Base-by-base conservation (phyloP, 441 rosid species). In the Populus hybrid region DNA sequence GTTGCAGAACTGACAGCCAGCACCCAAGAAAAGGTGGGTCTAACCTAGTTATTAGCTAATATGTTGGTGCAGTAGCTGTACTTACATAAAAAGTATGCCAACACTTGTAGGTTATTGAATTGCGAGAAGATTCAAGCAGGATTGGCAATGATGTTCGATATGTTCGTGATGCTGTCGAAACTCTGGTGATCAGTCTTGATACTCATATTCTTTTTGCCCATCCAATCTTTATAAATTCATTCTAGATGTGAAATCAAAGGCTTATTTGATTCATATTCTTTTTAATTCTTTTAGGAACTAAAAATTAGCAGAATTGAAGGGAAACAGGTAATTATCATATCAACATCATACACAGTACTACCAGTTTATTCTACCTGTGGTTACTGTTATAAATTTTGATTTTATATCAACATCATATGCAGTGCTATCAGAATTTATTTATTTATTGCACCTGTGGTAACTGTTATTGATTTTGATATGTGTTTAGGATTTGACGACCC, bases 251-350 rank as follows among this genome's bases (percentile, higher is more conserved):
- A 24, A 65, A 67, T 73, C 67, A 75, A 78, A 59, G 59, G 50
- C 66, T 69, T 14, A 50, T 50, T 50, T 53, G 79, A 36, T 1
- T 64, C 42, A 70, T 23, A 71, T 70, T 69, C 38, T 50, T 4
- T 73, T 2, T 32, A 19, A 67, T 57, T 36, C 46, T 50, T 14
- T 70, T 84, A 94, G 98, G 94, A 85, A 76, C 82, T 82, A 76
- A 94, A 91, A 90, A 89, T 96, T 74, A 79, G 75, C 72, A 87
- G 86, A 80, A 88, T 96, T 72, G 98, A 92, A 84, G 92, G 86
- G 81, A 94, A 91, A 77, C 98, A 96, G 98, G 98, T 92, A 83
- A 68, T 69, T 78, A 23, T 76, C 71, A 16, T 70, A 18, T 64
- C 40, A 46, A n/a, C 34, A 32, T 21, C 65, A 50, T 14, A 16